phyloP scores from a whole-genome alignment of 1,284 basidiomycete species.

The Waitea zeae region DNA sequence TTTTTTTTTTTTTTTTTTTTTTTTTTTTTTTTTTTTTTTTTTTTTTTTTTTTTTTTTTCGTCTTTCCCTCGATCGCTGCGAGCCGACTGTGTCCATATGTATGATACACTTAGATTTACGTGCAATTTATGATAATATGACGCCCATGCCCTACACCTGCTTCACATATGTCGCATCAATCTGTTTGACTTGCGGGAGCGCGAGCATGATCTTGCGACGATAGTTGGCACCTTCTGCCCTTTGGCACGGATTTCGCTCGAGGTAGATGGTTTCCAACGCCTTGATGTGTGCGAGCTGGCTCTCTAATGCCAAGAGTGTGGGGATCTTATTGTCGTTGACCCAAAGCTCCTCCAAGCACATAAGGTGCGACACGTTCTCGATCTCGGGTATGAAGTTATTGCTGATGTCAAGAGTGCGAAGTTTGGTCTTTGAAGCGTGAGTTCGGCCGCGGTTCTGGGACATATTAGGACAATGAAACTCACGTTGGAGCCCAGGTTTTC shows the following conservation, averaged over 20 bases:
- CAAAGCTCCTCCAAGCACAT: slow-evolving; percentile 77
- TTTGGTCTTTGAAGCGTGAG: slow-evolving; percentile 29
- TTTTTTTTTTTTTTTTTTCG: slow-evolving; percentile 3
- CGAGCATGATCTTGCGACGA: slow-evolving; percentile 78
- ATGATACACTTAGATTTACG: neutral
- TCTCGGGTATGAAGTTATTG: slow-evolving; percentile 63
- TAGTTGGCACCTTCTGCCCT: slow-evolving; percentile 64
- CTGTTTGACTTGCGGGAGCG: slow-evolving; percentile 80
- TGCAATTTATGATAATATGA: neutral
- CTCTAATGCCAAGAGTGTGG: slow-evolving; percentile 51
- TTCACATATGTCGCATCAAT: slow-evolving; percentile 85
- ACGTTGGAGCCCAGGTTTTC: slow-evolving; percentile 82
- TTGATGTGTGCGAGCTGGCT: slow-evolving; percentile 51
- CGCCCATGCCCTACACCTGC: neutral
- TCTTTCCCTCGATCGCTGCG: neutral
- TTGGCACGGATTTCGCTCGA: slow-evolving; percentile 92
- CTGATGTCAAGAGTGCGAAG: slow-evolving; percentile 82
- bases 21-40: no score
- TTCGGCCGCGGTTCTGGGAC: neutral
- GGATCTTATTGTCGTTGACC: slow-evolving; percentile 85
- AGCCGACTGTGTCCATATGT: neutral
- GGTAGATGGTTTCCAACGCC: slow-evolving; percentile 77
- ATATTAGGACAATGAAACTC: slow-evolving; percentile 11
- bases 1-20: no score
- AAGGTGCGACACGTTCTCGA: slow-evolving; percentile 76